These are phyloP conservation scores for Starmerella asiatica DNA, from an alignment of 805 yeast species.

Conservation along the genomic window DNA sequence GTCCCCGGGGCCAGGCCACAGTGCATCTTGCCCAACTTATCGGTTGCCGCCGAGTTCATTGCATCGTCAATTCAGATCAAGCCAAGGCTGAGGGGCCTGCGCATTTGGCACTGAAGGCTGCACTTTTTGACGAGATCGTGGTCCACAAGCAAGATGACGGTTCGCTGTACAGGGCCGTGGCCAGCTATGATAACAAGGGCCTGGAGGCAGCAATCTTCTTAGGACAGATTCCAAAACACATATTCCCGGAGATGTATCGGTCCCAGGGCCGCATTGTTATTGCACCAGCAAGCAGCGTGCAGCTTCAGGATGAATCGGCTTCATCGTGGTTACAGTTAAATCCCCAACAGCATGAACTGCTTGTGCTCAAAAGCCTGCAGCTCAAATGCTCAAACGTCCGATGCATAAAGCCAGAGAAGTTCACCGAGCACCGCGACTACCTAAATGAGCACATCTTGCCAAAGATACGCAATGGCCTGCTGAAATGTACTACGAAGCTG, in stretches of 20 bases:
- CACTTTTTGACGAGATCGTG: slow-evolving; percentile 20
- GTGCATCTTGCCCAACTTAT: slow-evolving; percentile 29
- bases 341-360: background rate
- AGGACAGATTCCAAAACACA: slow-evolving; percentile 14
- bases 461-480: slow-evolving; percentile 19
- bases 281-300: background rate
- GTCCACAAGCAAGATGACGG: slow-evolving; percentile 17
- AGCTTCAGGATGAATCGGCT: background rate
- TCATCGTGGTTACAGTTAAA: background rate
- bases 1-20: slow-evolving; percentile 27
- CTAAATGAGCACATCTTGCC: slow-evolving; percentile 23
- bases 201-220: slow-evolving; percentile 26
- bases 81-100: slow-evolving; percentile 20
- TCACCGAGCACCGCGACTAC: slow-evolving; percentile 19
- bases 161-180: background rate
- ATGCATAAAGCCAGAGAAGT: slow-evolving; percentile 20
- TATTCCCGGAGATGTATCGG: slow-evolving; percentile 20
- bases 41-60: slow-evolving; percentile 27
- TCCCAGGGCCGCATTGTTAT: slow-evolving; percentile 23
- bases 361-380: slow-evolving; percentile 21
- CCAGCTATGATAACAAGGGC: slow-evolving; percentile 21
- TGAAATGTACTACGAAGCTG: slow-evolving; percentile 17
- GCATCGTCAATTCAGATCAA: slow-evolving; percentile 22
- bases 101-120: slow-evolving; percentile 16
- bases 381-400: slow-evolving; percentile 26